Evolutionary conservation across 2,329 filamentous ascomycete genomes (phyloP).

Genomic region (Seiridium cupressi): DNA sequence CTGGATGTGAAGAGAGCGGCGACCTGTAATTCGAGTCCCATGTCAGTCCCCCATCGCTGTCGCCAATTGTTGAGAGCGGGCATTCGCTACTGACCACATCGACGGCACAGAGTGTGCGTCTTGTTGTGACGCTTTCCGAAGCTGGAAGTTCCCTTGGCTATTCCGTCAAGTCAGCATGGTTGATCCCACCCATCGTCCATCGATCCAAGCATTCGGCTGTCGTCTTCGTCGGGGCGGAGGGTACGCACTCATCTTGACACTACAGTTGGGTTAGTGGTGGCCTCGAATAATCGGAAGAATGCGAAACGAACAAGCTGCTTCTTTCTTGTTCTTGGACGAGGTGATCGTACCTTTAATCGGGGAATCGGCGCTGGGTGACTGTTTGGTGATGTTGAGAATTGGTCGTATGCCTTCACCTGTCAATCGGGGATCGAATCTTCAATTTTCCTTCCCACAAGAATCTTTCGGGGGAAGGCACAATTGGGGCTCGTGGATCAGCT

Average conservation of each 20-base stretch:
- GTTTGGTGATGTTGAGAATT: constrained; percentile 7
- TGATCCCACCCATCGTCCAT: not conserved
- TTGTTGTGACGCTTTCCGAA: constrained; percentile 78
- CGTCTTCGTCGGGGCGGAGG: constrained; percentile 3
- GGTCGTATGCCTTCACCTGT: constrained; percentile 3
- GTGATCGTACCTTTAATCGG: constrained; percentile 6
- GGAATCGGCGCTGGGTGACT: constrained; percentile 5
- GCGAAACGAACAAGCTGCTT: not conserved
- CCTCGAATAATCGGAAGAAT: not conserved
- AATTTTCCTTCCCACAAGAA: constrained; percentile 4
- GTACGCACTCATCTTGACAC: constrained; percentile 32
- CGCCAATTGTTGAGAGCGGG: constrained; percentile 7
- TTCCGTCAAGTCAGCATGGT: constrained; percentile 22
- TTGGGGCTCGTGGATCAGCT: constrained; percentile 10
- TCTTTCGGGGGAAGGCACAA: not conserved
- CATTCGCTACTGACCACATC: constrained; percentile 75
- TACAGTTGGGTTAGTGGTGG: constrained; percentile 19
- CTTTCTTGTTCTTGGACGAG: not conserved
- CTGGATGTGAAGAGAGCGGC: constrained; percentile 98
- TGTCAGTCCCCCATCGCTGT: constrained; percentile 20
- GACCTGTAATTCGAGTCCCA: constrained; percentile 54
- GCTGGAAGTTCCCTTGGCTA: constrained; percentile 35
- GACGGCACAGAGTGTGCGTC: constrained; percentile 97
- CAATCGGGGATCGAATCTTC: not conserved
- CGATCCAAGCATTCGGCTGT: constrained; percentile 6